These are phyloP conservation scores for Aspergillus asperescens DNA, from an alignment of 495 filamentous ascomycete genomes.

Conservation along the genomic window DNA sequence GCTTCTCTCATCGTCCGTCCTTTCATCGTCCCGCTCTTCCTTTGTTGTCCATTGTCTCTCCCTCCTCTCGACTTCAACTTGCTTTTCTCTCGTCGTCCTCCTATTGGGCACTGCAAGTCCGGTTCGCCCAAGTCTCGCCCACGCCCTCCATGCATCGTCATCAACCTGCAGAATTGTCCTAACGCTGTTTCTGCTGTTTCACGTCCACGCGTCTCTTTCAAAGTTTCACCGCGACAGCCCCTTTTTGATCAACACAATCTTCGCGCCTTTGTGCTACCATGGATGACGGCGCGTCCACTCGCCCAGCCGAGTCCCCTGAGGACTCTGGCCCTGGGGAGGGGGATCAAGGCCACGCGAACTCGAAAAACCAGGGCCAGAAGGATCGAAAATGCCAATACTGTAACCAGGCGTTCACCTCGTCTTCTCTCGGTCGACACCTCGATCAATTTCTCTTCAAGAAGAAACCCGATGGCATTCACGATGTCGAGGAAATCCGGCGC, in stretches of 20 bases:
- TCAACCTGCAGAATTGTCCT: slow-evolving; percentile 19
- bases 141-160: slow-evolving; percentile 12
- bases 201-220: slow-evolving; percentile 14
- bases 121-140: neutral
- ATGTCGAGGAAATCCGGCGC: slow-evolving; percentile 80
- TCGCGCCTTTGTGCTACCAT: slow-evolving; percentile 24
- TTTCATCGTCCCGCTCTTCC: neutral
- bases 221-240: slow-evolving; percentile 3
- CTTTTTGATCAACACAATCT: slow-evolving; percentile 2
- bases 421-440: slow-evolving; percentile 85
- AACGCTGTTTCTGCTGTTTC: slow-evolving; percentile 9
- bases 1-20: neutral
- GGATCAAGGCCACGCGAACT: slow-evolving; percentile 24
- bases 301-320: slow-evolving; percentile 40
- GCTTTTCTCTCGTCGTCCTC: neutral
- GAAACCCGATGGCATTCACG: slow-evolving; percentile 82
- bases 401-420: slow-evolving; percentile 79
- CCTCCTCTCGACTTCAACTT: neutral
- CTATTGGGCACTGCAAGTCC: neutral
- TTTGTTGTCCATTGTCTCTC: slow-evolving; percentile 3
- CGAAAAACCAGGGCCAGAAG: slow-evolving; percentile 51
- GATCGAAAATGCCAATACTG: slow-evolving; percentile 85
- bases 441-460: slow-evolving; percentile 86
- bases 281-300: slow-evolving; percentile 22
- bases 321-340: slow-evolving; percentile 45